These are phyloP conservation scores for Xylariaceae sp. DNA, from an alignment of 2,329 filamentous ascomycete genomes.

Conservation along the genomic window DNA sequence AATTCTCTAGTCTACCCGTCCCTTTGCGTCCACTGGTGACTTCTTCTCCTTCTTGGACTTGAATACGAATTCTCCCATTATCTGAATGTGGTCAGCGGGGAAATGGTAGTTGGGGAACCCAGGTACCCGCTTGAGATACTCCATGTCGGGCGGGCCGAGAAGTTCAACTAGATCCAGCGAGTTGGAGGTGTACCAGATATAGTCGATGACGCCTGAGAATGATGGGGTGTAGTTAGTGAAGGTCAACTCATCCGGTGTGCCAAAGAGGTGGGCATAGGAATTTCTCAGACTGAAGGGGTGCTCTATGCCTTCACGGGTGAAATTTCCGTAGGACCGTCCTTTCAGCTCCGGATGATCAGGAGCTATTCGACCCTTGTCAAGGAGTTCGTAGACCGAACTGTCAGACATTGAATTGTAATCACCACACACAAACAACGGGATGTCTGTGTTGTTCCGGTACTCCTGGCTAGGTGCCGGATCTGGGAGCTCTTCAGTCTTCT, in stretches of 20 bases:
- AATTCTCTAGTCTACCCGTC: conserved; percentile 18
- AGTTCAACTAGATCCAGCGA: conserved; percentile 77
- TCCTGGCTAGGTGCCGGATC: conserved; percentile 77
- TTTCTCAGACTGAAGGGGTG: conserved; percentile 94
- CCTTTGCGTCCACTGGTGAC: conserved; percentile 28
- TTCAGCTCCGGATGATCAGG: conserved; percentile 76
- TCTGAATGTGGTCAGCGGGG: conserved; percentile 85
- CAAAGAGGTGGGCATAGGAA: conserved; percentile 75
- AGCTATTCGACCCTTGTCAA: conserved; percentile 72
- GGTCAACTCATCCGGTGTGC: conserved; percentile 74
- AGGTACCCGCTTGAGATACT: conserved; percentile 79
- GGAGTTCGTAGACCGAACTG: conserved; percentile 86
- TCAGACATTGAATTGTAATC: conserved; percentile 90
- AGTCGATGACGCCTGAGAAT: conserved; percentile 91
- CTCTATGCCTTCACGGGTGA: conserved; percentile 85
- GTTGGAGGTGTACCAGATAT: conserved; percentile 96
- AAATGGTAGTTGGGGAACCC: conserved; percentile 94
- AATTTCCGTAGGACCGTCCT: conserved; percentile 82
- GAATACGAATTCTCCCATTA: conserved; percentile 84
- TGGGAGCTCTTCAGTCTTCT: conserved; percentile 49
- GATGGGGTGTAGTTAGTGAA: conserved; percentile 97
- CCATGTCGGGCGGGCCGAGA: conserved; percentile 78
- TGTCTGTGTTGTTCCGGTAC: conserved; percentile 79
- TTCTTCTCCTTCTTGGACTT: conserved; percentile 83
- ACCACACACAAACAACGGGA: conserved; percentile 85